Evolutionary conservation across 108 stramenopile species (phyloP).

Genomic region (Skeletonema menzelii): DNA sequence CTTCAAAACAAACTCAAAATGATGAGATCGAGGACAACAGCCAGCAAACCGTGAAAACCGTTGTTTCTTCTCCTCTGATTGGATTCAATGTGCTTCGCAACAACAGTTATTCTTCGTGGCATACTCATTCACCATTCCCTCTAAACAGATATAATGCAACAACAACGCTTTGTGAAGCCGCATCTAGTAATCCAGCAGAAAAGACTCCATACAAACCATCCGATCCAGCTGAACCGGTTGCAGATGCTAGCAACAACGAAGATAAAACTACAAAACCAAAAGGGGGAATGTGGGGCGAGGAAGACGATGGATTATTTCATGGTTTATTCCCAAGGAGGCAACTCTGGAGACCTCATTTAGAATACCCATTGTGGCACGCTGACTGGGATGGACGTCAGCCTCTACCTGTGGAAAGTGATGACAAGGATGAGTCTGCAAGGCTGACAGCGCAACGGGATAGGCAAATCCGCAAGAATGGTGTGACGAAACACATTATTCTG

Average conservation of each 20-base stretch:
- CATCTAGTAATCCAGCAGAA: not conserved
- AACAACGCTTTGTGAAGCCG: not conserved
- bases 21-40: constrained; percentile 1
- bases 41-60: not conserved
- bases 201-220: constrained; percentile 11
- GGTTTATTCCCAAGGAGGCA: constrained; percentile 79
- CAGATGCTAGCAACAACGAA: constrained; percentile 7
- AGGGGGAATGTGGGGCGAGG: constrained; percentile 28
- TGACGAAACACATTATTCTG: constrained; percentile 86
- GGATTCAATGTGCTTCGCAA: not conserved
- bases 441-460: constrained; percentile 35
- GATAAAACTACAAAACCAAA: constrained; percentile 1
- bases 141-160: not conserved
- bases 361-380: constrained; percentile 84
- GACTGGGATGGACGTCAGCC: constrained; percentile 79
- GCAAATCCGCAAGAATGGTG: constrained; percentile 63
- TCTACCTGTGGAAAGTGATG: constrained; percentile 33
- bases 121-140: not conserved
- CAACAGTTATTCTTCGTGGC: not conserved
- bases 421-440: constrained; percentile 28
- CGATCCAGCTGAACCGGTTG: constrained; percentile 25
- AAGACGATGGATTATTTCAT: constrained; percentile 41
- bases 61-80: not conserved
- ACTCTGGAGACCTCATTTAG: constrained; percentile 69
- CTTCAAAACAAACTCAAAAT: not conserved